These are phyloP conservation scores for Penicillium sp. DNA, from an alignment of 2,329 filamentous ascomycete genomes.

Conservation along the genomic window DNA sequence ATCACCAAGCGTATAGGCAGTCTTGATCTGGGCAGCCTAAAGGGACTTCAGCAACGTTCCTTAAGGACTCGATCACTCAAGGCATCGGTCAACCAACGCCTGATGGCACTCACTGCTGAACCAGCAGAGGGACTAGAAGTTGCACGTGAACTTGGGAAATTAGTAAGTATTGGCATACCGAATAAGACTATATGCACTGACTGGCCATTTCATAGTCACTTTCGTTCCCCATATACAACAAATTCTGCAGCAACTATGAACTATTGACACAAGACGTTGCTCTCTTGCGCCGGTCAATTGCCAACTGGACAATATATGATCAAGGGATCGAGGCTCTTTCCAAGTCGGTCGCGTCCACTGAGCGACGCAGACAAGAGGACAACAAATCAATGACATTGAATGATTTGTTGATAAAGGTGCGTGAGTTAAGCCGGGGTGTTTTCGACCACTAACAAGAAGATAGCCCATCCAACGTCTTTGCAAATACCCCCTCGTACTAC, in stretches of 20 bases:
- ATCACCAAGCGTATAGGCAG: constrained; percentile 49
- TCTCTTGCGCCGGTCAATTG: constrained; percentile 63
- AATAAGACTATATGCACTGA: constrained; percentile 25
- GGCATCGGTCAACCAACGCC: constrained; percentile 24
- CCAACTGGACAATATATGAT: constrained; percentile 76
- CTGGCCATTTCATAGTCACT: constrained; percentile 63
- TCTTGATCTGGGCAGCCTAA: constrained; percentile 44
- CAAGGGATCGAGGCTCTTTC: constrained; percentile 81
- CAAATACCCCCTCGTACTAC: constrained; percentile 84
- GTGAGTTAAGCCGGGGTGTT: neutral
- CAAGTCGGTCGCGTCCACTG: constrained; percentile 68
- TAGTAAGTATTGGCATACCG: constrained; percentile 37
- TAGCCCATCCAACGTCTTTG: constrained; percentile 90
- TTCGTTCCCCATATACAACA: constrained; percentile 82
- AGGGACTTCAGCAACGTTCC: constrained; percentile 25
- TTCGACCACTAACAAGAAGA: constrained; percentile 9
- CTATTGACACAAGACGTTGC: constrained; percentile 76
- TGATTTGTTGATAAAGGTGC: constrained; percentile 86
- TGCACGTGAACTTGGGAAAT: constrained; percentile 52
- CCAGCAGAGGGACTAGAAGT: constrained; percentile 54
- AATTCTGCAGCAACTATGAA: constrained; percentile 88
- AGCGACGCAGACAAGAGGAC: constrained; percentile 58
- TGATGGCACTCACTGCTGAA: constrained; percentile 46
- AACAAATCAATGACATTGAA: constrained; percentile 78
- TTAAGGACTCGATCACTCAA: constrained; percentile 29